These are phyloP conservation scores for Fomitopsis pulvina DNA, from an alignment of 768 basidiomycete genomes.

Conservation along the genomic window DNA sequence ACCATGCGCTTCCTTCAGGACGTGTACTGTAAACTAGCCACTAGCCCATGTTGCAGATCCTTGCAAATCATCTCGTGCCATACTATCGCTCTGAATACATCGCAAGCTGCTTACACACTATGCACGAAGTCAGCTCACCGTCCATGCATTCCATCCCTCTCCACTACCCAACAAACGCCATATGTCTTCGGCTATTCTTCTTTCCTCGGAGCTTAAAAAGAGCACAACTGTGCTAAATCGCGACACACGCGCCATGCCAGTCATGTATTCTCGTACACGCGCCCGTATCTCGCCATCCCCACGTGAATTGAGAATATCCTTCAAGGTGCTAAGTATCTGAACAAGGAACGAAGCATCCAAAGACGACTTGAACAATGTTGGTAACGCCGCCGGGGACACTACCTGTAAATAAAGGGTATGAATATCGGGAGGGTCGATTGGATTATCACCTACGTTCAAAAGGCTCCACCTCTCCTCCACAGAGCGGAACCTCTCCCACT, in stretches of 20 bases:
- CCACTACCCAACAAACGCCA: constrained; percentile 33
- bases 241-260: constrained; percentile 44
- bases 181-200: constrained; percentile 37
- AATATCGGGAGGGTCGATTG: background rate
- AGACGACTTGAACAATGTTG: constrained; percentile 60
- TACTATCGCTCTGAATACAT: too few species aligned
- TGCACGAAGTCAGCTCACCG: background rate
- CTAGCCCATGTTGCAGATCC: too few species aligned
- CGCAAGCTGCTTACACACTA: background rate
- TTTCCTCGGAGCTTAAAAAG: constrained; percentile 57
- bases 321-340: constrained; percentile 50
- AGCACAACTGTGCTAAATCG: constrained; percentile 59
- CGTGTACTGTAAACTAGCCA: too few species aligned
- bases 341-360: constrained; percentile 60
- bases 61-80: background rate
- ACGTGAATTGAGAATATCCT: constrained; percentile 19
- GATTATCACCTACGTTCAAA: constrained; percentile 42
- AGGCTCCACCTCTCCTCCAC: constrained; percentile 49
- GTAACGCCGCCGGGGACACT: constrained; percentile 48
- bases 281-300: constrained; percentile 12
- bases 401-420: constrained; percentile 29
- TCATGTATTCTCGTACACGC: constrained; percentile 41
- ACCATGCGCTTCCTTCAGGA: too few species aligned
- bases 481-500: constrained; percentile 43
- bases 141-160: constrained; percentile 6